These are phyloP conservation scores for Nectriaceae sp. DNA, from an alignment of 2,329 filamentous ascomycete genomes.

Conservation along the genomic window DNA sequence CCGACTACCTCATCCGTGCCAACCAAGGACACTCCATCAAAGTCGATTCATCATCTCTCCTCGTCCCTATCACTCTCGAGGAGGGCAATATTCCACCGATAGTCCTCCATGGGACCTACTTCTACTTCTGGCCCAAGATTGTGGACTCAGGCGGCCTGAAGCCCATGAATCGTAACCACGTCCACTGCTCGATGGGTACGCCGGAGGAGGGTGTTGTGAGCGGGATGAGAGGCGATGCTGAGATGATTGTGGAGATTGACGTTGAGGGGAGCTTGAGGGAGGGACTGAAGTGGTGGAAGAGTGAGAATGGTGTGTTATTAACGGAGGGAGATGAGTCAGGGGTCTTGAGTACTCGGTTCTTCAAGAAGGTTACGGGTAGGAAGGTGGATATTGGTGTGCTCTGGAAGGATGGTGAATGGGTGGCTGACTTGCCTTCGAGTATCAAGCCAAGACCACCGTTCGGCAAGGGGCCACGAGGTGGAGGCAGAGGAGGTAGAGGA, in stretches of 20 bases:
- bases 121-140: slow-evolving; percentile 76
- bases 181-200: slow-evolving; percentile 83
- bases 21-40: slow-evolving; percentile 93
- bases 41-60: slow-evolving; percentile 68
- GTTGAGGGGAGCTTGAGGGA: slow-evolving; percentile 65
- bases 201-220: slow-evolving; percentile 66
- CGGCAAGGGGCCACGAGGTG: slow-evolving; percentile 49
- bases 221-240: slow-evolving; percentile 78
- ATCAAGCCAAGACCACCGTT: slow-evolving; percentile 51
- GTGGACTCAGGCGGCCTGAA: slow-evolving; percentile 74
- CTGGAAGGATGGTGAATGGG: slow-evolving; percentile 68
- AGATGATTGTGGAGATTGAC: slow-evolving; percentile 78
- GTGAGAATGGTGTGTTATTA: slow-evolving; percentile 76
- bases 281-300: slow-evolving; percentile 73
- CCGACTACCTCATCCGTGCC: slow-evolving; percentile 84
- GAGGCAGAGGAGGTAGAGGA: slow-evolving; percentile 39
- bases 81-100: slow-evolving; percentile 60
- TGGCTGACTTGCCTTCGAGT: slow-evolving; percentile 65
- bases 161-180: slow-evolving; percentile 81
- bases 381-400: slow-evolving; percentile 63
- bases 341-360: slow-evolving; percentile 66
- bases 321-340: slow-evolving; percentile 62
- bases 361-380: slow-evolving; percentile 69
- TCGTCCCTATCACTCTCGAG: slow-evolving; percentile 66
- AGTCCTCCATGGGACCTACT: slow-evolving; percentile 89